A percentile compares a stretch with the other conserved stretches of the same genome.
These are phyloP conservation scores for Sporothrix protearum DNA, from an alignment of 2,329 filamentous ascomycete genomes.

Conservation along the genomic window DNA sequence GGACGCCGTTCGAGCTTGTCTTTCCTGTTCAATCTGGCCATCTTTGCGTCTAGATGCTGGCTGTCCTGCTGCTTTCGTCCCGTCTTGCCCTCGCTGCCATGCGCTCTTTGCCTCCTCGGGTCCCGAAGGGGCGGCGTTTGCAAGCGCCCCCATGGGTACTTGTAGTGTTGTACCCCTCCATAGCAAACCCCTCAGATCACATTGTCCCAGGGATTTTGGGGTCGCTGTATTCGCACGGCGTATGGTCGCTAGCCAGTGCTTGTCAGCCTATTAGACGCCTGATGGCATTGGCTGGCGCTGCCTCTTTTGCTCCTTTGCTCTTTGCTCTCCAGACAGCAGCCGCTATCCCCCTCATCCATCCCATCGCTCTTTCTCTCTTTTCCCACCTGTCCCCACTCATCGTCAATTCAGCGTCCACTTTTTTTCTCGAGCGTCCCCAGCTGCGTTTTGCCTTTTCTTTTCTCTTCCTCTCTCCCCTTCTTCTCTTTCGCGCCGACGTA, in stretches of 20 bases:
- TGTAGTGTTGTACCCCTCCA: conserved; percentile 4
- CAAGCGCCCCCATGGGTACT: conserved; percentile 10
- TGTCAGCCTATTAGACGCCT: conserved; percentile 22
- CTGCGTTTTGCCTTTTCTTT: conserved; percentile 11
- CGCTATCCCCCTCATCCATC: conserved; percentile 18
- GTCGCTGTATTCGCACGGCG: conserved; percentile 9
- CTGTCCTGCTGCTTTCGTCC: background rate
- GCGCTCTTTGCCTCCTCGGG: conserved; percentile 3
- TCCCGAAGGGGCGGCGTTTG: conserved; percentile 10
- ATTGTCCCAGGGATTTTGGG: background rate
- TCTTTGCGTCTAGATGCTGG: background rate
- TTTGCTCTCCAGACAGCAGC: background rate
- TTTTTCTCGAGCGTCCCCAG: conserved; percentile 15
- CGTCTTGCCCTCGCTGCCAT: conserved; percentile 9
- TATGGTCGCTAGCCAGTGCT: background rate
- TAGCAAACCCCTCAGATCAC: conserved; percentile 17
- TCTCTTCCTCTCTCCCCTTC: background rate
- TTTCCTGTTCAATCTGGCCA: background rate
- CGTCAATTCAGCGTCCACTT: conserved; percentile 26
- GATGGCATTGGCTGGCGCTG: conserved; percentile 16
- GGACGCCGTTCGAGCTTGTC: background rate
- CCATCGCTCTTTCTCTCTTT: conserved; percentile 18
- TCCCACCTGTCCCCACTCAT: conserved; percentile 20
- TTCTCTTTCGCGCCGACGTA: background rate
- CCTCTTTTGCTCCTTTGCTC: background rate